Percentiles rank a stretch among this genome's conserved stretches.
These are phyloP conservation scores for Cadophora luteo-olivacea DNA, from an alignment of 2,329 filamentous ascomycete species.

Conservation along the genomic window DNA sequence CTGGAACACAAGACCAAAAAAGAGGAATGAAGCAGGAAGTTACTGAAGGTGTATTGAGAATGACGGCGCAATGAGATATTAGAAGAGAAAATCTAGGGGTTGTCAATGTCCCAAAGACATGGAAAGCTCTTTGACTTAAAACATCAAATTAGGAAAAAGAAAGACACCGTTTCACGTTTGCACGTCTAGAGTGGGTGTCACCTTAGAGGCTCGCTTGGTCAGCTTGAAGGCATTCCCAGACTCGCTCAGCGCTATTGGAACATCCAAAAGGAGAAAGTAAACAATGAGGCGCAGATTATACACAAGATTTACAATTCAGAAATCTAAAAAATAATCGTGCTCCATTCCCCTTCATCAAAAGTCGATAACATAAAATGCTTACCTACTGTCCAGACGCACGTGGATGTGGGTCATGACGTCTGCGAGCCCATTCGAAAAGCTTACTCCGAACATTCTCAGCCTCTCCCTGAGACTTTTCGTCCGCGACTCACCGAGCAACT, in stretches of 20 bases:
- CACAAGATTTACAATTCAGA: not conserved
- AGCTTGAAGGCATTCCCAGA: conserved; percentile 1
- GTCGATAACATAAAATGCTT: not conserved
- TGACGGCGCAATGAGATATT: not conserved
- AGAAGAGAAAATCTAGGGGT: not conserved
- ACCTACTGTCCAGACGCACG: conserved; percentile 10
- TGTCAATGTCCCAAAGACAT: not conserved
- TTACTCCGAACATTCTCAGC: conserved; percentile 17
- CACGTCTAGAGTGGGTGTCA: conserved; percentile 3
- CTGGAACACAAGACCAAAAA: not conserved
- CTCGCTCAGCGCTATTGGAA: not conserved
- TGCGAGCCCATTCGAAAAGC: conserved; percentile 2
- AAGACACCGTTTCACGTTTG: not conserved
- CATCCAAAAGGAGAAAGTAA: not conserved
- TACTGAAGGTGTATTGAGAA: no score
- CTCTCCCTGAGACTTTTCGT: conserved; percentile 5
- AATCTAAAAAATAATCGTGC: not conserved
- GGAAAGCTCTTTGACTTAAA: not conserved
- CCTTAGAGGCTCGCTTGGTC: not conserved
- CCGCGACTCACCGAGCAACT: not conserved
- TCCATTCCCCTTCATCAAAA: not conserved
- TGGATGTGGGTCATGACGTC: conserved; percentile 18
- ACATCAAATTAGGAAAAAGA: no score
- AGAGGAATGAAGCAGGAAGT: no score
- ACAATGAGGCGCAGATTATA: not conserved